Percentiles rank a stretch among this genome's conserved stretches.
Conservation (phyloP, 2,329 filamentous ascomycete genomes). For the Colletotrichum sp. region DNA sequence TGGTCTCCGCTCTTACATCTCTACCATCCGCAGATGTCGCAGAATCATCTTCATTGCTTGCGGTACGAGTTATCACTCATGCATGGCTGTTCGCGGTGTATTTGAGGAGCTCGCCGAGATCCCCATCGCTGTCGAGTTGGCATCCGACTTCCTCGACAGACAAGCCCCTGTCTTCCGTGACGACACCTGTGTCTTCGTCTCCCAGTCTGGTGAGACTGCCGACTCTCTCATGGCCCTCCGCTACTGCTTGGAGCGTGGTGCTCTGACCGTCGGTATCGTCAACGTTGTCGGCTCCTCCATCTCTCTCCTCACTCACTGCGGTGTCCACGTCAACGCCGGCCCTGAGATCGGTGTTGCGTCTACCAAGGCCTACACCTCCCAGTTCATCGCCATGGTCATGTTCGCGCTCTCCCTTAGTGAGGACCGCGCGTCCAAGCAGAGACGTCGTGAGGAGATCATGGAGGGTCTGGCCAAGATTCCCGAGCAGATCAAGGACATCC, state of each 20-base stretch:
- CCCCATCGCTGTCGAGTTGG: slow-evolving; percentile 94
- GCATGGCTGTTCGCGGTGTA: slow-evolving; percentile 97
- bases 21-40: slow-evolving; percentile 94
- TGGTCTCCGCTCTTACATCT: slow-evolving; percentile 94
- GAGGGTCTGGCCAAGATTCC: slow-evolving; percentile 88
- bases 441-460: slow-evolving; percentile 94
- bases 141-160: slow-evolving; percentile 97
- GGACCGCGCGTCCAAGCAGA: slow-evolving; percentile 93
- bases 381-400: slow-evolving; percentile 99
- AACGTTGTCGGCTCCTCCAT: slow-evolving; percentile 99
- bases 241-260: slow-evolving; percentile 97
- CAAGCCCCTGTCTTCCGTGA: slow-evolving; percentile 98
- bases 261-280: slow-evolving; percentile 96
- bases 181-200: slow-evolving; percentile 98
- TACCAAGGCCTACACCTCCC: slow-evolving; percentile 98
- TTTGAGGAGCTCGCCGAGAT: slow-evolving; percentile 99
- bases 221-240: slow-evolving; percentile 96
- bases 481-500: slow-evolving; percentile 87
- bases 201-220: slow-evolving; percentile 97
- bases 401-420: slow-evolving; percentile 96
- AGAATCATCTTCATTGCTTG: slow-evolving; percentile 99
- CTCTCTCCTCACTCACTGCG: slow-evolving; percentile 97
- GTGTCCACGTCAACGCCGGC: slow-evolving; percentile 99
- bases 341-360: slow-evolving; percentile 99
- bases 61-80: slow-evolving; percentile 98